These are phyloP conservation scores for Claviceps digitariae DNA, from an alignment of 2,329 filamentous ascomycete genomes.

Conservation along the genomic window DNA sequence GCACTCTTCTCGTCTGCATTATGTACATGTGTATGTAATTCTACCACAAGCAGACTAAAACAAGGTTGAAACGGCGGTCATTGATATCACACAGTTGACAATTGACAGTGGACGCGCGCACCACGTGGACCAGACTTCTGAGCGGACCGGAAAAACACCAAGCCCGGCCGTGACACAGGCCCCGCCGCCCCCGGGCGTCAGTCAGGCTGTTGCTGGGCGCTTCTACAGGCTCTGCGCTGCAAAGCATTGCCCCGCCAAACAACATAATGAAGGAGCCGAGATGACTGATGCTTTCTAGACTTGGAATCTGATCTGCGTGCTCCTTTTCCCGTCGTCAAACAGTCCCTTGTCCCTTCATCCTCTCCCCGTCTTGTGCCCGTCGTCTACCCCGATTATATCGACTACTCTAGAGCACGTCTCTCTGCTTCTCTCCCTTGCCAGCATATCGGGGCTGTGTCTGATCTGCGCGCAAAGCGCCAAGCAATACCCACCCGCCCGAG, in stretches of 20 bases:
- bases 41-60: too few species aligned
- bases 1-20: too few species aligned
- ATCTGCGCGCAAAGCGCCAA: background rate
- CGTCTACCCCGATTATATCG: background rate
- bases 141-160: slow-evolving; percentile 19
- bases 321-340: background rate
- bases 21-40: too few species aligned
- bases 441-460: background rate
- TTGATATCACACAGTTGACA: too few species aligned
- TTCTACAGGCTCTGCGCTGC: background rate
- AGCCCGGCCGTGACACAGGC: background rate
- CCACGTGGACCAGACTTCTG: background rate
- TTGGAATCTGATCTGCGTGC: slow-evolving; percentile 11
- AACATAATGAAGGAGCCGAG: slow-evolving; percentile 8
- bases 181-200: background rate
- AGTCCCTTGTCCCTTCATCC: background rate
- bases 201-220: background rate
- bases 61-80: too few species aligned
- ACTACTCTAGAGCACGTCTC: background rate
- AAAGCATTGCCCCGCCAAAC: slow-evolving; percentile 20
- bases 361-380: background rate
- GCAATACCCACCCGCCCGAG: background rate
- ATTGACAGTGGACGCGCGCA: too few species aligned
- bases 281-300: slow-evolving; percentile 6
- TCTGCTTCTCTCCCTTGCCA: background rate